Conservation (phyloP, 495 filamentous ascomycete genomes). For the Xylaria longipes region DNA sequence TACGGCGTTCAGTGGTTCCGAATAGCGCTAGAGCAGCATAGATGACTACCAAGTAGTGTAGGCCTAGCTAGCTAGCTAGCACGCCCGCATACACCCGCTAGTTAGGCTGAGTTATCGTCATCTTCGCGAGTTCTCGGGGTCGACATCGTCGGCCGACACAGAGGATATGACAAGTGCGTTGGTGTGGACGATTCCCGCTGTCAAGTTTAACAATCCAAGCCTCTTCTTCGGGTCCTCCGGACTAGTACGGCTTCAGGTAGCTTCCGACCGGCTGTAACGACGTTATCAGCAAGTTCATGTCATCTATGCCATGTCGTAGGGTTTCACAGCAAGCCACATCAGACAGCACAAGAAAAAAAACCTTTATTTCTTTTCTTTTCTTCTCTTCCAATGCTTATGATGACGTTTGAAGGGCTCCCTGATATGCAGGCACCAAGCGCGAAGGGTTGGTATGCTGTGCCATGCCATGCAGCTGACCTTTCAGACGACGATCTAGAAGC, state of each 20-base stretch:
- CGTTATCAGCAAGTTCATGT: background rate
- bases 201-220: background rate
- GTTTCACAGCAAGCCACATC: conserved; percentile 18
- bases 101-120: background rate
- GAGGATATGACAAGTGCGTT: background rate
- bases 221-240: conserved; percentile 8
- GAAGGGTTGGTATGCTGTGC: background rate
- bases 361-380: background rate
- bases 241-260: background rate
- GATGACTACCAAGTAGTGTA: conserved; percentile 9
- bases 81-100: background rate
- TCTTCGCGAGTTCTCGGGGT: background rate
- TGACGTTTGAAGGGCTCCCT: background rate
- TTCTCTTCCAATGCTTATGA: background rate
- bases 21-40: background rate
- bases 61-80: conserved; percentile 3
- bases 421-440: conserved; percentile 18
- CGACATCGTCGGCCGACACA: background rate
- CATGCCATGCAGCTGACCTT: conserved; percentile 16
- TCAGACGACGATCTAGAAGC: conserved; percentile 12
- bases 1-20: background rate
- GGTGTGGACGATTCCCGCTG: background rate
- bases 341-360: background rate
- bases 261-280: background rate
- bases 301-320: background rate